These are phyloP conservation scores for Hygrophoropsis aurantiaca DNA, from an alignment of 768 basidiomycete species.

Conservation along the genomic window DNA sequence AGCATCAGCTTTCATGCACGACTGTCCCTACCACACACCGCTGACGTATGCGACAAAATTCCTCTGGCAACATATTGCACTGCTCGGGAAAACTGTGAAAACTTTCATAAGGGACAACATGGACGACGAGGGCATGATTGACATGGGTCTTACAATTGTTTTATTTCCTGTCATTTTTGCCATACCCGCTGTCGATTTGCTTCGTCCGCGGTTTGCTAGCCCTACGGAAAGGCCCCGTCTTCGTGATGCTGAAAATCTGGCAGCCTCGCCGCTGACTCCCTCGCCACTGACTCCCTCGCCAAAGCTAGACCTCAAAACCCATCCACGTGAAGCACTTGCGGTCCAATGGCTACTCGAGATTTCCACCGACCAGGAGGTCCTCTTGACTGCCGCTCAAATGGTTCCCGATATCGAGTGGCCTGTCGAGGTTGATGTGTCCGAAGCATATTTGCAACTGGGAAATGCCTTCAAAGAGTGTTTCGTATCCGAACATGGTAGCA, in stretches of 20 bases:
- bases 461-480: slow-evolving; percentile 7
- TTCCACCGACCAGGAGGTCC: slow-evolving; percentile 15
- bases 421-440: background rate
- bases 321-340: slow-evolving; percentile 2
- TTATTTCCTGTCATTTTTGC: too few species aligned
- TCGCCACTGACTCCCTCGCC: too few species aligned
- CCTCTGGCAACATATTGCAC: background rate
- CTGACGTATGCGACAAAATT: slow-evolving; percentile 7
- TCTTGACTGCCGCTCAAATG: slow-evolving; percentile 6
- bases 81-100: too few species aligned
- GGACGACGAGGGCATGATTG: too few species aligned
- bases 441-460: background rate
- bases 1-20: slow-evolving; percentile 8
- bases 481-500: too few species aligned
- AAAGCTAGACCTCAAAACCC: background rate
- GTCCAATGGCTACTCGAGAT: slow-evolving; percentile 19
- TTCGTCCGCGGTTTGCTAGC: too few species aligned
- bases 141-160: too few species aligned
- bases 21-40: slow-evolving; percentile 19
- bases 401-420: slow-evolving; percentile 16
- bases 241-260: too few species aligned
- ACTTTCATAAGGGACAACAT: too few species aligned
- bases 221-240: too few species aligned
- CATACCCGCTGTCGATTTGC: too few species aligned
- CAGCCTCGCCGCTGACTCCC: too few species aligned